A percentile compares a stretch with the other conserved stretches of the same genome.
phyloP scores from a whole-genome alignment of 1,284 basidiomycete species.

The Ganoderma leucocontextum region DNA sequence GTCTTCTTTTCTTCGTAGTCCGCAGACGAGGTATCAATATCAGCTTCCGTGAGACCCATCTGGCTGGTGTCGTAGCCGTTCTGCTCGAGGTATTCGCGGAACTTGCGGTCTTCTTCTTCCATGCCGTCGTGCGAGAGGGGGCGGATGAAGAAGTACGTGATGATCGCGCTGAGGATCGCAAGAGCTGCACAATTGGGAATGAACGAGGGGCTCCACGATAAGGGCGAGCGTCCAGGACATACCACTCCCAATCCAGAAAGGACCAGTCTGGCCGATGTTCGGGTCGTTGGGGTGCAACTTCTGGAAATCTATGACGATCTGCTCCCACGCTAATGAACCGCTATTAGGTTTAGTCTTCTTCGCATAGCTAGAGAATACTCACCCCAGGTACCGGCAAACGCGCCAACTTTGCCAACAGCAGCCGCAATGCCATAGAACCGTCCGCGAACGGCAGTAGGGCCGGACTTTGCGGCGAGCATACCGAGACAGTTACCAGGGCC shows the following conservation, averaged over 20 bases:
- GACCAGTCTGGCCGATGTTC: constrained; percentile 73
- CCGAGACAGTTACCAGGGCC: constrained; percentile 82
- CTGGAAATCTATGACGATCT: constrained; percentile 57
- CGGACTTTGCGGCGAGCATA: constrained; percentile 82
- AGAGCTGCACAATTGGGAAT: constrained; percentile 51
- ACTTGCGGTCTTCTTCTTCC: constrained; percentile 79
- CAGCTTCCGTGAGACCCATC: constrained; percentile 60
- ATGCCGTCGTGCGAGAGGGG: constrained; percentile 84
- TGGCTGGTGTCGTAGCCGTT: constrained; percentile 79
- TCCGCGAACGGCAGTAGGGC: constrained; percentile 87
- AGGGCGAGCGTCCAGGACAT: constrained; percentile 23
- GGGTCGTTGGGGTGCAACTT: constrained; percentile 49
- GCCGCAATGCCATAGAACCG: constrained; percentile 89
- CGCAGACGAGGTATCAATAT: constrained; percentile 24
- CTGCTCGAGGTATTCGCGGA: constrained; percentile 81
- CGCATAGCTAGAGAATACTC: constrained; percentile 32
- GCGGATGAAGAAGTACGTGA: constrained; percentile 80
- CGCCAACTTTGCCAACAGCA: constrained; percentile 90
- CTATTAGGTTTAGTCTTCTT: background rate
- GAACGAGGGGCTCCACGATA: background rate
- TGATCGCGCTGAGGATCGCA: constrained; percentile 79
- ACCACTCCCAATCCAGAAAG: constrained; percentile 84
- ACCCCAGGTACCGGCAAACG: constrained; percentile 86
- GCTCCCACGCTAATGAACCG: constrained; percentile 1
- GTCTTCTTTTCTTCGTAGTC: constrained; percentile 28